A percentile compares a stretch with the other conserved stretches of the same genome.
phyloP scores from a whole-genome alignment of 306 rosid genomes.

The Cotoneaster glaucophyllus region DNA sequence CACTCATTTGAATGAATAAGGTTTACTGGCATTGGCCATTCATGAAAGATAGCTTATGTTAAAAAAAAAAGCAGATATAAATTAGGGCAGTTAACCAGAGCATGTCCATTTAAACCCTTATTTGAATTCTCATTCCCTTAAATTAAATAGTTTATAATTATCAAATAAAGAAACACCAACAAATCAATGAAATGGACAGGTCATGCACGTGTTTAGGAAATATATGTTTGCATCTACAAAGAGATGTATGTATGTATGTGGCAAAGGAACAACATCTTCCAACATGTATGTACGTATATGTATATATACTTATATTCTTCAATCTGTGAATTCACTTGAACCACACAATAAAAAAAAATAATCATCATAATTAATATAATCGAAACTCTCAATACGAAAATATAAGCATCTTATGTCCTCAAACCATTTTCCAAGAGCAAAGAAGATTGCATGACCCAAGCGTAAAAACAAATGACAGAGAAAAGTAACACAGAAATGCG shows the following conservation, averaged over 20 bases:
- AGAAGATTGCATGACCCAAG: not conserved
- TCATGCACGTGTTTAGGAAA: not conserved
- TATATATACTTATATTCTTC: no score
- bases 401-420: not conserved
- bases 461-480: not conserved
- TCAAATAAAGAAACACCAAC: not conserved
- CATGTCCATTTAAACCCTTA: no score
- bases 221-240: not conserved
- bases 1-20: not conserved
- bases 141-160: no score
- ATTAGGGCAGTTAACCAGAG: not conserved
- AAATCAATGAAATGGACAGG: not conserved
- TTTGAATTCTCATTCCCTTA: not conserved
- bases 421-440: not conserved
- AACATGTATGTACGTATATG: no score
- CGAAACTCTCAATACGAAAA: not conserved
- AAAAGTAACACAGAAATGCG: not conserved
- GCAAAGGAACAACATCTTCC: no score
- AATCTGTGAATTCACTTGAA: no score
- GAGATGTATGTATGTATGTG: not conserved
- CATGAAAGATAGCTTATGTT: not conserved
- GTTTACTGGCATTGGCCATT: not conserved
- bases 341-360: no score
- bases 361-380: no score
- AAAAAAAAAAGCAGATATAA: not conserved